Evolutionary conservation across 495 filamentous ascomycete genomes (phyloP).

Genomic region (Daldinia bambusicola): DNA sequence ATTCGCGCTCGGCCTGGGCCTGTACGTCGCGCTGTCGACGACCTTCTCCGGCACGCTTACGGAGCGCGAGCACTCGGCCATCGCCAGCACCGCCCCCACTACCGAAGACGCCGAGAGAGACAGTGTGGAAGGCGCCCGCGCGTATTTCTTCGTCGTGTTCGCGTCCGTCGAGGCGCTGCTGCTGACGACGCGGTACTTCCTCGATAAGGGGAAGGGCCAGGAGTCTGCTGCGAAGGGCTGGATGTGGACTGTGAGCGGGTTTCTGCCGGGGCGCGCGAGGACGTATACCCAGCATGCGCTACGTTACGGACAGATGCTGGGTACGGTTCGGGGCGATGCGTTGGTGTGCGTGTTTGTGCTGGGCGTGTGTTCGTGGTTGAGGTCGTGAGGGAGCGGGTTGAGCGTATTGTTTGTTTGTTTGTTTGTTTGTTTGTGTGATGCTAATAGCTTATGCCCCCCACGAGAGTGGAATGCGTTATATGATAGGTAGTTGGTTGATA

Average conservation of each 20-base stretch:
- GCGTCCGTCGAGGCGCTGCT: constrained; percentile 81
- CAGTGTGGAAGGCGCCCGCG: constrained; percentile 40
- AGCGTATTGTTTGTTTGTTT: background rate
- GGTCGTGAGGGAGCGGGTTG: constrained; percentile 40
- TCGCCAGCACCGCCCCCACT: constrained; percentile 10
- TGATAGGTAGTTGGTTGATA: background rate
- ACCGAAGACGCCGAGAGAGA: constrained; percentile 37
- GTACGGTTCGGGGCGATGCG: constrained; percentile 70
- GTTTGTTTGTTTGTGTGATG: no score
- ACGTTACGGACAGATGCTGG: constrained; percentile 75
- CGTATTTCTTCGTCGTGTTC: constrained; percentile 75
- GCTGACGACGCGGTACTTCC: constrained; percentile 71
- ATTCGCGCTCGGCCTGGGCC: constrained; percentile 74
- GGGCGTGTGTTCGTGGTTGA: constrained; percentile 75
- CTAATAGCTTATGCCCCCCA: no score
- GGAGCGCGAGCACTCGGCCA: constrained; percentile 50
- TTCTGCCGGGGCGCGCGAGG: constrained; percentile 67
- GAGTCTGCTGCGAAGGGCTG: constrained; percentile 58
- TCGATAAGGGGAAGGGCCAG: constrained; percentile 65
- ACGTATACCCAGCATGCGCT: constrained; percentile 67
- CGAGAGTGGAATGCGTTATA: no score
- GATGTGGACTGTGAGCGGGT: constrained; percentile 67
- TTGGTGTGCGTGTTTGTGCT: constrained; percentile 80
- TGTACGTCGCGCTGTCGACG: constrained; percentile 74
- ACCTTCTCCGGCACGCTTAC: constrained; percentile 69